Base-by-base conservation (phyloP, 441 rosid species). In the Arabidopsis lyrata region DNA sequence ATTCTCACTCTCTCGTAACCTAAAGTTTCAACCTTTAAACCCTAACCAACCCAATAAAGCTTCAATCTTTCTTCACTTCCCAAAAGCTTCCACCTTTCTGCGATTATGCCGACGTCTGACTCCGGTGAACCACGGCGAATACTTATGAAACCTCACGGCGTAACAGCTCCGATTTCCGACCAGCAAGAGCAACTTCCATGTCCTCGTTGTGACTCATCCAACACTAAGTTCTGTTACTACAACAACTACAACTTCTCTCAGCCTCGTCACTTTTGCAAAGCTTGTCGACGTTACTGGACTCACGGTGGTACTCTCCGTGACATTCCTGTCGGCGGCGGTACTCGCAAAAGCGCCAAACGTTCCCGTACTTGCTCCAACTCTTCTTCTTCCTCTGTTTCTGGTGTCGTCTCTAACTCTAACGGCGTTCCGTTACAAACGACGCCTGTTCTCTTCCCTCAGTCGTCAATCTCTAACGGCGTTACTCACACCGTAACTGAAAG, bases 241-340 rank as follows among this genome's bases (percentile, higher is more conserved):
- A 93, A 93, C 78, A 93, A 93, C 91, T 93, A 93, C 85, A 93
- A 90, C 84, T 89, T 84, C 76, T 90, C 97, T 50, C 98, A 93
- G 90, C 98, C 98, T 8, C 98, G 97, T 47, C 97, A 93, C 74
- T 93, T 93, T 79, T 93, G 98, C 80, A 93, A 93, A 82, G 75
- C 93, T 29, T 93, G 98, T 80, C 98, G 98, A 35, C 91, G 98
- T 47, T 93, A 93, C 83, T 93, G 98, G 98, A 93, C 98, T 50
- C 97, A 85, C 31, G 97, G 98, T 53, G 98, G 98, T 22, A 88
- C 98, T 85, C 75, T 94, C 94, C 53, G 98, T 5, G 98, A 93
- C 82, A 89, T 93, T 63, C 97, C 98, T 0, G 44, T 93, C 56
- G 97, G 98, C 27, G 98, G 98, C 8, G 97, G 93, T 15, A 77